These are phyloP conservation scores for Globisporangium ultimum DNA, from an alignment of 352 stramenopile genomes.

Conservation along the genomic window DNA sequence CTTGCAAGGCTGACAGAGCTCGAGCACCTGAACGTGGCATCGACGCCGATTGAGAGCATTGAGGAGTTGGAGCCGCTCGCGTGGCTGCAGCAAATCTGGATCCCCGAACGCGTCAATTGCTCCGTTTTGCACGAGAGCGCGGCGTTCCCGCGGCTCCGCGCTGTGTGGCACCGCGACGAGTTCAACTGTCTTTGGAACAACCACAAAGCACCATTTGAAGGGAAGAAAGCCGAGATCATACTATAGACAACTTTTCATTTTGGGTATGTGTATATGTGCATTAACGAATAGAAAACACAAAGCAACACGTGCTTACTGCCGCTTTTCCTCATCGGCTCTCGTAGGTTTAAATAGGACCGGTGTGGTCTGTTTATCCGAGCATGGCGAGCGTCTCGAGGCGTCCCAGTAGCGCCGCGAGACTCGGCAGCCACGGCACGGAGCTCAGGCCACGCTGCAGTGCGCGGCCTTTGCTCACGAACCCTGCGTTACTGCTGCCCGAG, in stretches of 20 bases:
- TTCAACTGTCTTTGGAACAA: slow-evolving; percentile 68
- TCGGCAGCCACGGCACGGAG: too few species aligned
- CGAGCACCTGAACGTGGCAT: slow-evolving; percentile 45
- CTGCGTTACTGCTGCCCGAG: neutral
- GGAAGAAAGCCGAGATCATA: too few species aligned
- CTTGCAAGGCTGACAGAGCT: slow-evolving; percentile 31
- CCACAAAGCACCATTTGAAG: slow-evolving; percentile 20
- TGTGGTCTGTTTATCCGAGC: too few species aligned
- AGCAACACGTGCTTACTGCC: too few species aligned
- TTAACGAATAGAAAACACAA: too few species aligned
- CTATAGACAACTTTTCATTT: too few species aligned
- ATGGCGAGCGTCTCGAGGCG: too few species aligned
- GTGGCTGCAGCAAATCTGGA: slow-evolving; percentile 42
- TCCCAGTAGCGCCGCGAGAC: too few species aligned
- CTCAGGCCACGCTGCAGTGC: neutral
- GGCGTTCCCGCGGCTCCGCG: slow-evolving; percentile 39
- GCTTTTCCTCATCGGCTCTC: too few species aligned
- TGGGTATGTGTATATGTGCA: too few species aligned
- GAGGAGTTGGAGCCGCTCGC: slow-evolving; percentile 28
- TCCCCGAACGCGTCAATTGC: slow-evolving; percentile 43
- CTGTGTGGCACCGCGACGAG: slow-evolving; percentile 59
- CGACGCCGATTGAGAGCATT: slow-evolving; percentile 39
- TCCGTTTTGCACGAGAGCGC: slow-evolving; percentile 30
- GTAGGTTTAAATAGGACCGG: too few species aligned
- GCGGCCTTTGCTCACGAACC: neutral